phyloP scores from a whole-genome alignment of 208 protist species.

The Phytomonas sp. region DNA sequence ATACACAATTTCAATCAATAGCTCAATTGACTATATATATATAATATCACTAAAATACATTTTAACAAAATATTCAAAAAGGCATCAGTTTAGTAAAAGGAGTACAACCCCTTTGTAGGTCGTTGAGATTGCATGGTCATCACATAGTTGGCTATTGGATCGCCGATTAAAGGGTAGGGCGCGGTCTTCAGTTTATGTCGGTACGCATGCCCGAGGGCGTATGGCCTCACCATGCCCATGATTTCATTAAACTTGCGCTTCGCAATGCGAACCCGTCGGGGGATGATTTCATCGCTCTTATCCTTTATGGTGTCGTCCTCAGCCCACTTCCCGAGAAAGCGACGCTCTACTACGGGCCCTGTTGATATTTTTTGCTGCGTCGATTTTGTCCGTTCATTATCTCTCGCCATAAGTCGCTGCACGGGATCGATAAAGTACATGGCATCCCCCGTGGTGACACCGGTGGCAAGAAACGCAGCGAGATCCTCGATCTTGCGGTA shows the following conservation, averaged over 20 bases:
- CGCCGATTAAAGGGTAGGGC: neutral
- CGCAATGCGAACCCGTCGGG: slow-evolving; percentile 1
- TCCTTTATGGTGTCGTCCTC: neutral
- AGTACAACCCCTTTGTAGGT: slow-evolving; percentile 41
- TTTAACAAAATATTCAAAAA: neutral
- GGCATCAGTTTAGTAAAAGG: slow-evolving; percentile 16
- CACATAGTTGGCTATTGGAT: slow-evolving; percentile 26
- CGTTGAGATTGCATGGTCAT: slow-evolving; percentile 38
- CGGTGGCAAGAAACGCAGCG: slow-evolving; percentile 12
- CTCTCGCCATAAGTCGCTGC: slow-evolving; percentile 16
- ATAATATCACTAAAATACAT: slow-evolving; percentile 1
- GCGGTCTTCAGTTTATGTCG: neutral
- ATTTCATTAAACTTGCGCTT: slow-evolving; percentile 18
- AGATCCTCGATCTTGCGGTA: slow-evolving; percentile 29
- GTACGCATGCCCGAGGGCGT: slow-evolving; percentile 19
- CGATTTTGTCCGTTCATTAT: neutral
- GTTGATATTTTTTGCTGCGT: slow-evolving; percentile 4
- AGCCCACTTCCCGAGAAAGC: neutral
- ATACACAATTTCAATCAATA: neutral
- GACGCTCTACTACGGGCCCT: neutral
- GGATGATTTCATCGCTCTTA: slow-evolving; percentile 7
- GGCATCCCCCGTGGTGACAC: slow-evolving; percentile 9
- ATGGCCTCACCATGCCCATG: slow-evolving; percentile 35
- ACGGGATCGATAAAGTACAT: slow-evolving; percentile 28
- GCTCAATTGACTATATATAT: slow-evolving; percentile 9